Evolutionary conservation across 2,329 filamentous ascomycete genomes (phyloP).

Genomic region (Thielaviopsis musarum): DNA sequence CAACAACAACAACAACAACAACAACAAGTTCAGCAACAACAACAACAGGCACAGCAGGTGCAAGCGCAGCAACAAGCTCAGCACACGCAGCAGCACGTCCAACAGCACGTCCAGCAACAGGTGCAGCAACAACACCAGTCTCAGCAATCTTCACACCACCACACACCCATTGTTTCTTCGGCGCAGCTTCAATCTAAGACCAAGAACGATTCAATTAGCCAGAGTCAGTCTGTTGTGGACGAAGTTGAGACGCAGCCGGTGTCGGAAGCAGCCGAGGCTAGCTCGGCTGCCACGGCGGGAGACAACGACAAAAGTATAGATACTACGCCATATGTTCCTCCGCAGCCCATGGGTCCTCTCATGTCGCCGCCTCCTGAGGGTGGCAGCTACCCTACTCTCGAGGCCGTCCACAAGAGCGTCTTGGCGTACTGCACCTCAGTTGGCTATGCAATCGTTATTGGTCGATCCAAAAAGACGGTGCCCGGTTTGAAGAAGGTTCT

Average conservation of each 20-base stretch:
- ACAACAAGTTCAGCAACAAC: neutral
- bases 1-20: neutral
- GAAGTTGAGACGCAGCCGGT: constrained; percentile 5
- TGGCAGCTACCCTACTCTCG: constrained; percentile 45
- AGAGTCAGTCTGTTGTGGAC: constrained; percentile 7
- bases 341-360: constrained; percentile 38
- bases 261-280: constrained; percentile 21
- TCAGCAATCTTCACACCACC: constrained; percentile 8
- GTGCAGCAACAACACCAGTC: constrained; percentile 14
- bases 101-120: constrained; percentile 8
- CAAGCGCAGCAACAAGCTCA: neutral
- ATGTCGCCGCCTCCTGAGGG: constrained; percentile 49
- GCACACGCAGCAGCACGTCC: neutral
- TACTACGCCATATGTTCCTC: constrained; percentile 33
- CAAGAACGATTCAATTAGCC: constrained; percentile 19
- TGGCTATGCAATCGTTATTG: constrained; percentile 52
- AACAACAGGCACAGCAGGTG: neutral
- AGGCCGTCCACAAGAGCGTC: constrained; percentile 47
- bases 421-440: constrained; percentile 49
- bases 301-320: constrained; percentile 28
- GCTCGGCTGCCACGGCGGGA: constrained; percentile 33
- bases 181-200: constrained; percentile 18
- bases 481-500: constrained; percentile 50
- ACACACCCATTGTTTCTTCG: constrained; percentile 1
- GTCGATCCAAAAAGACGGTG: constrained; percentile 50